Conservation (phyloP, 805 yeast genomes). For the Danielia oregonensis region DNA sequence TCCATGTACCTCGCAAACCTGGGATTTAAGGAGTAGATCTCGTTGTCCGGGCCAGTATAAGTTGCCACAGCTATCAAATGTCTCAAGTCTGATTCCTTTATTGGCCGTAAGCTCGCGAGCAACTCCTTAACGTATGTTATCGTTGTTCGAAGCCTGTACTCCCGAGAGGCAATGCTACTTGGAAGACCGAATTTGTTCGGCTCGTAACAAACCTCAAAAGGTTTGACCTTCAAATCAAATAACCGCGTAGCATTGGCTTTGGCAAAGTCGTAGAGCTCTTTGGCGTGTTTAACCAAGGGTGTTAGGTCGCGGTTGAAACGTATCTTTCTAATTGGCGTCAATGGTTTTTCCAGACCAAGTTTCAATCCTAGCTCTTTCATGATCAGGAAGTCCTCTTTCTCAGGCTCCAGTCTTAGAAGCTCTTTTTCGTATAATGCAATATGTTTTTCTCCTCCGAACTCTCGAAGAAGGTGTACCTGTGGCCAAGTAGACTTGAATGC, state of each 20-base stretch:
- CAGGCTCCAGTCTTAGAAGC: constrained; percentile 9
- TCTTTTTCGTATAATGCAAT: constrained; percentile 14
- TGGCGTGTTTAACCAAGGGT: constrained; percentile 11
- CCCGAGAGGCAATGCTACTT: constrained; percentile 23
- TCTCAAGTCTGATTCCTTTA: constrained; percentile 15
- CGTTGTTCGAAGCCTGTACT: constrained; percentile 22
- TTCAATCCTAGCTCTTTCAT: constrained; percentile 8
- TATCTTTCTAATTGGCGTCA: too few species aligned
- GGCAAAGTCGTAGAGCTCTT: constrained; percentile 20
- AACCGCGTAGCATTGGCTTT: constrained; percentile 15
- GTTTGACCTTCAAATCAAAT: constrained; percentile 22
- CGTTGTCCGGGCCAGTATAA: not conserved
- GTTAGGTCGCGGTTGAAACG: too few species aligned
- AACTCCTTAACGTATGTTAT: constrained; percentile 22
- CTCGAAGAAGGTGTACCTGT: constrained; percentile 29
- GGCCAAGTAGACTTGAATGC: constrained; percentile 30
- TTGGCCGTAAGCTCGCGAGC: constrained; percentile 19
- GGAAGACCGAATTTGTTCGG: constrained; percentile 31
- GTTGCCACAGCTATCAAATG: constrained; percentile 17
- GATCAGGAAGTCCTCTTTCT: constrained; percentile 8
- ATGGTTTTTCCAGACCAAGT: too few species aligned
- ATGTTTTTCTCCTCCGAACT: constrained; percentile 15
- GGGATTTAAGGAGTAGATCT: constrained; percentile 15
- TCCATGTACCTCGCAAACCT: constrained; percentile 26
- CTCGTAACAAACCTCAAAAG: constrained; percentile 30